A percentile compares a stretch with the other conserved stretches of the same genome.
phyloP scores from a whole-genome alignment of 495 filamentous ascomycete genomes.

The Aspergillus affinis region DNA sequence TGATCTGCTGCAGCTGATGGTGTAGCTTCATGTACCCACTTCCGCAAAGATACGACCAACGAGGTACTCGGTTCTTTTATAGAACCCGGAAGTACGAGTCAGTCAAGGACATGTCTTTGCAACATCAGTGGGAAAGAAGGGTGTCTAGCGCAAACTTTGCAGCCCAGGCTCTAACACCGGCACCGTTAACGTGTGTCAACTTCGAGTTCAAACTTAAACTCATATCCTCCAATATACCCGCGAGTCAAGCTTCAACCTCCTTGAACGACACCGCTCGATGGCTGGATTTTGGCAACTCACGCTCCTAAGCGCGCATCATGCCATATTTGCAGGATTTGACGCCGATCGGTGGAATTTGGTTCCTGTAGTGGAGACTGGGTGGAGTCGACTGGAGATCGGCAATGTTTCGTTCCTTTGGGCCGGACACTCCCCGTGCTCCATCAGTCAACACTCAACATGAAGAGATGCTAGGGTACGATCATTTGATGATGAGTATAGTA shows the following conservation, averaged over 20 bases:
- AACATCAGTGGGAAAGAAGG: not conserved
- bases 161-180: not conserved
- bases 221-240: not conserved
- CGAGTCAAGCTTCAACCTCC: not conserved
- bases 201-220: not conserved
- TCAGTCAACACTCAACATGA: not conserved
- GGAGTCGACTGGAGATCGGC: not conserved
- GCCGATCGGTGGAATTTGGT: not conserved
- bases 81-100: not conserved
- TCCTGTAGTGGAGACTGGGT: not conserved
- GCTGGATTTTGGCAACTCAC: too few species aligned
- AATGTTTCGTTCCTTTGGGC: not conserved
- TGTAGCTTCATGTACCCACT: not conserved
- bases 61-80: not conserved
- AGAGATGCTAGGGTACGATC: not conserved
- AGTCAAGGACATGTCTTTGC: not conserved
- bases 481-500: not conserved
- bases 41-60: not conserved
- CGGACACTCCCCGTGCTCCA: not conserved
- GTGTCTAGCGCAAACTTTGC: not conserved
- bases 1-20: not conserved
- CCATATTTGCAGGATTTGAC: not conserved
- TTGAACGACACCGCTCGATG: not conserved
- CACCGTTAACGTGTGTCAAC: not conserved
- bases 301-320: not conserved